phyloP scores from a whole-genome alignment of 2,329 filamentous ascomycete genomes.

The Diaporthe sp. region DNA sequence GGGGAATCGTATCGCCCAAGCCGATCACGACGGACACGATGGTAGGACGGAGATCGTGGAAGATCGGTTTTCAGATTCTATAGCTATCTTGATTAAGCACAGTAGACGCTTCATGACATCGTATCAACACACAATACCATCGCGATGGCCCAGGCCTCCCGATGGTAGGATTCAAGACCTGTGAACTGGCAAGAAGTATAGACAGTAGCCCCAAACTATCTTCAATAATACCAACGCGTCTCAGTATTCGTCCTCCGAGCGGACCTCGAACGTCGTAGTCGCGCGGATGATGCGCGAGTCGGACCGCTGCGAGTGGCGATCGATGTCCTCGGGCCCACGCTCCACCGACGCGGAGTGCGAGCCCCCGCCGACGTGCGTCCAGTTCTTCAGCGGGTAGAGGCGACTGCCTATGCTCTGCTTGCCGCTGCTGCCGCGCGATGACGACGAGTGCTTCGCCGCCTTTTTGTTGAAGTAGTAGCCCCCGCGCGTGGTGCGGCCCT shows the following conservation, averaged over 20 bases:
- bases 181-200: background rate
- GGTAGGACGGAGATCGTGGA: background rate
- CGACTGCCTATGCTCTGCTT: background rate
- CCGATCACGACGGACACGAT: background rate
- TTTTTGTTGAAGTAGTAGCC: slow-evolving; percentile 1
- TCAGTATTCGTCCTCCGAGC: background rate
- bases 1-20: background rate
- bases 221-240: too few relatives aligned
- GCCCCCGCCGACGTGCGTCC: background rate
- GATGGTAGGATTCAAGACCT: background rate
- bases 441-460: background rate
- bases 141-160: background rate
- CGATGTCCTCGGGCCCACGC: background rate
- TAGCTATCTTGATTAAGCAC: background rate
- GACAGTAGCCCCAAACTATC: background rate
- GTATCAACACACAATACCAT: background rate
- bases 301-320: slow-evolving; percentile 2
- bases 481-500: background rate
- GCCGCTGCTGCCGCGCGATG: background rate
- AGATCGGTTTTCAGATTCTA: background rate
- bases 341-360: background rate
- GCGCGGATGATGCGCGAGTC: slow-evolving; percentile 15
- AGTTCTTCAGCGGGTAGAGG: background rate
- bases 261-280: slow-evolving; percentile 7
- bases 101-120: background rate